Evolutionary conservation across 2,329 filamentous ascomycete genomes (phyloP).

Genomic region (Epichloe hybrida): DNA sequence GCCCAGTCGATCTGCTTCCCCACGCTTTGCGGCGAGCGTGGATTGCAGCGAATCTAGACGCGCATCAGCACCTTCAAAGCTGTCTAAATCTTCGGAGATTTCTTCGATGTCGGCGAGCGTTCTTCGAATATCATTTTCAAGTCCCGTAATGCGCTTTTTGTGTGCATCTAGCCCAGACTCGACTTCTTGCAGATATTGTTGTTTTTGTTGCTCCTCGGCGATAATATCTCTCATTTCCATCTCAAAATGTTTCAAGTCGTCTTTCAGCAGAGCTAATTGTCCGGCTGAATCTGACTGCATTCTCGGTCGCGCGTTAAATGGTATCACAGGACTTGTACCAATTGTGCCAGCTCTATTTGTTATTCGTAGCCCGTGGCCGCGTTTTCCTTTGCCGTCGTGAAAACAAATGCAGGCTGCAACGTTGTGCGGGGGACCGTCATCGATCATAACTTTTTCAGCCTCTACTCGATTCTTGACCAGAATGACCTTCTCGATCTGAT

Average conservation of each 20-base stretch:
- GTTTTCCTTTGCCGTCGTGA: constrained; percentile 40
- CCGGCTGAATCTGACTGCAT: constrained; percentile 67
- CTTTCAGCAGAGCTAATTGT: constrained; percentile 43
- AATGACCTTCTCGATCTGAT: constrained; percentile 71
- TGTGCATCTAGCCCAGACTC: constrained; percentile 33
- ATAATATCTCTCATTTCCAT: constrained; percentile 40
- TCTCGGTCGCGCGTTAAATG: constrained; percentile 43
- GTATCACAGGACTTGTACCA: constrained; percentile 28
- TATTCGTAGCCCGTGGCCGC: constrained; percentile 47
- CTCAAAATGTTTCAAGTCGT: constrained; percentile 39
- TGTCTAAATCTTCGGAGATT: constrained; percentile 46
- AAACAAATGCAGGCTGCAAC: constrained; percentile 60
- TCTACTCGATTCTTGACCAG: constrained; percentile 56
- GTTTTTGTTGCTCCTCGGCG: constrained; percentile 30
- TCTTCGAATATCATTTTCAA: constrained; percentile 43
- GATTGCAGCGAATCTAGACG: constrained; percentile 44
- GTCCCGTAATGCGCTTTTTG: constrained; percentile 15
- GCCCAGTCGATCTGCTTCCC: constrained; percentile 34
- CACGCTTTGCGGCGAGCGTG: constrained; percentile 42
- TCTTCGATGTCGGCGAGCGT: constrained; percentile 44
- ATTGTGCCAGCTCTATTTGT: constrained; percentile 27
- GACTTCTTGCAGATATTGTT: constrained; percentile 35
- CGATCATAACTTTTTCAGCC: constrained; percentile 57
- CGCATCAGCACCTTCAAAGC: constrained; percentile 54
- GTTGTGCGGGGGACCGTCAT: constrained; percentile 48